Conservation (phyloP, 768 basidiomycete species). For the Amanita jacksonii region DNA sequence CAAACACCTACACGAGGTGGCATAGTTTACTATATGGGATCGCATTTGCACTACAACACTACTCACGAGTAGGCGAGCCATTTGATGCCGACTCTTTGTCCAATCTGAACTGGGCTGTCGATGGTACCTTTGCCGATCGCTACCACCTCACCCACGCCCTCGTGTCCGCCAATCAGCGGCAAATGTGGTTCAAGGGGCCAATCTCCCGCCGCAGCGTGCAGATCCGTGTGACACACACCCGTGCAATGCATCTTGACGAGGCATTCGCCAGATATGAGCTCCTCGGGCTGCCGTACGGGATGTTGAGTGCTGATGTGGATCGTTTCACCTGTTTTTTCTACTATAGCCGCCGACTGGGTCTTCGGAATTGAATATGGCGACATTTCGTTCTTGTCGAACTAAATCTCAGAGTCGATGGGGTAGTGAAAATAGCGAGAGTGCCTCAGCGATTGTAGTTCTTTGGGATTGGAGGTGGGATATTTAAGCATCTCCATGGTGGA, state of each 20-base stretch:
- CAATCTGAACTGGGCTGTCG: conserved; percentile 55
- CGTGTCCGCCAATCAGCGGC: conserved; percentile 75
- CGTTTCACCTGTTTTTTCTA: no score
- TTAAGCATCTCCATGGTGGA: no score
- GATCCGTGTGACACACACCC: conserved; percentile 83
- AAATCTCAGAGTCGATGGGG: conserved; percentile 25
- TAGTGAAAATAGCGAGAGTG: conserved; percentile 11
- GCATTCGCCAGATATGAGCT: conserved; percentile 61
- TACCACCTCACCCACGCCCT: conserved; percentile 75
- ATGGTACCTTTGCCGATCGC: conserved; percentile 64
- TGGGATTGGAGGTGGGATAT: no score
- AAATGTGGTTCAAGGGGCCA: conserved; percentile 67
- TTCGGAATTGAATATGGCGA: no score
- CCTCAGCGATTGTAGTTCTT: background rate
- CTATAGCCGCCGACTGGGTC: no score
- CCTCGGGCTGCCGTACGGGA: conserved; percentile 45
- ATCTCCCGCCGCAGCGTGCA: conserved; percentile 66
- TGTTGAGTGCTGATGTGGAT: conserved; percentile 18
- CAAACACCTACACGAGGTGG: conserved; percentile 49
- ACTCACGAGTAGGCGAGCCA: conserved; percentile 56
- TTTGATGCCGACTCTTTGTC: conserved; percentile 79
- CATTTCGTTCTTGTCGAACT: background rate
- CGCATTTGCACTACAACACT: no score
- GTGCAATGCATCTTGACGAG: conserved; percentile 69
- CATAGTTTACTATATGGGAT: no score